phyloP scores from a whole-genome alignment of 2,329 filamentous ascomycete genomes.

The Lachnellula occidentalis region DNA sequence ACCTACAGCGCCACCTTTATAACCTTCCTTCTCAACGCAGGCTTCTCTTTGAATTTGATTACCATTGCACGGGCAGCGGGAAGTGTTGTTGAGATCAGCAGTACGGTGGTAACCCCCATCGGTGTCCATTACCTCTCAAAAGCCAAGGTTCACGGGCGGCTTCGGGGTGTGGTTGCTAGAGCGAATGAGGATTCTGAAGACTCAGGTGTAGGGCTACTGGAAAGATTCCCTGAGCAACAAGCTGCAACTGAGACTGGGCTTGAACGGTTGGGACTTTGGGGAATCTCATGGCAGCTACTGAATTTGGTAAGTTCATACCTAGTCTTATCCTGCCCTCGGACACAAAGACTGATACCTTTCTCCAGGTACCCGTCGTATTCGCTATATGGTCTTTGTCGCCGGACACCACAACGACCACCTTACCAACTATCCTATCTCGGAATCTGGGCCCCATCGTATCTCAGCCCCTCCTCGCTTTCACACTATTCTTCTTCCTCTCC shows the following conservation, averaged over 20 bases:
- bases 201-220: slow-evolving; percentile 13
- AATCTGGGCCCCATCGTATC: slow-evolving; percentile 11
- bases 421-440: slow-evolving; percentile 9
- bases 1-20: slow-evolving; percentile 50
- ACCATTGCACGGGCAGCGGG: slow-evolving; percentile 42
- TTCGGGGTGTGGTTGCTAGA: slow-evolving; percentile 10
- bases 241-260: slow-evolving; percentile 29
- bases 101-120: slow-evolving; percentile 46
- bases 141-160: slow-evolving; percentile 27
- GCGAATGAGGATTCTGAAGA: slow-evolving; percentile 23
- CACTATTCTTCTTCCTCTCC: slow-evolving; percentile 37
- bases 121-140: slow-evolving; percentile 37
- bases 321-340: not conserved
- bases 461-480: slow-evolving; percentile 27
- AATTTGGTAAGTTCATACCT: slow-evolving; percentile 31
- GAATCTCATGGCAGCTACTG: slow-evolving; percentile 36
- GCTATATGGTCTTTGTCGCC: slow-evolving; percentile 31
- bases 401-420: slow-evolving; percentile 12
- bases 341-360: not conserved
- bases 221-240: slow-evolving; percentile 9
- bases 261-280: slow-evolving; percentile 38
- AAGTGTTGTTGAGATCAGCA: slow-evolving; percentile 46
- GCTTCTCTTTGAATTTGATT: slow-evolving; percentile 43
- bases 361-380: slow-evolving; percentile 33
- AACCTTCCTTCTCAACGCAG: slow-evolving; percentile 47